Conservation (phyloP, 257 asterid genomes). For the Solanum microdontum region DNA sequence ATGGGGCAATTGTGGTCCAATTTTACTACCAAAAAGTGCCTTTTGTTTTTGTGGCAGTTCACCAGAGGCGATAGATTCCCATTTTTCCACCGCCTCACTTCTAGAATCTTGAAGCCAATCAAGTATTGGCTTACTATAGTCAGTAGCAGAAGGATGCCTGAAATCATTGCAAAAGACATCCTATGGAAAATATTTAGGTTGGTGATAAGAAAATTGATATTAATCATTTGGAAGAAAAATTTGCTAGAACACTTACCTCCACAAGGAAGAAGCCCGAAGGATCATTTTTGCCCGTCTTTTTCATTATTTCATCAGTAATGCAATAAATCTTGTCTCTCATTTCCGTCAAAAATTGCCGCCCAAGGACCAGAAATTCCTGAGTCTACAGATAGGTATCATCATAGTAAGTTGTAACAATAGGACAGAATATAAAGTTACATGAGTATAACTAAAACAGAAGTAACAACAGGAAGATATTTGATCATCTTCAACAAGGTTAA, state of each 20-base stretch:
- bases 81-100: constrained; percentile 65
- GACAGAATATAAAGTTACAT: background rate
- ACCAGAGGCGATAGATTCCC: constrained; percentile 68
- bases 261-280: constrained; percentile 88
- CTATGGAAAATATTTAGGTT: constrained; percentile 22
- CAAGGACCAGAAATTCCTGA: constrained; percentile 82
- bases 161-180: constrained; percentile 72
- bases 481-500: background rate
- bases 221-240: background rate
- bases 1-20: constrained; percentile 38
- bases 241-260: constrained; percentile 38
- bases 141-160: constrained; percentile 44
- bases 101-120: constrained; percentile 70
- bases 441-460: background rate
- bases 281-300: constrained; percentile 42
- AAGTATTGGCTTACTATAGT: constrained; percentile 69
- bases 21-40: constrained; percentile 35
- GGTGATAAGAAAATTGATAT: background rate
- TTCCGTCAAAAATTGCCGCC: constrained; percentile 76
- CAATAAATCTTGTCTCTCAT: constrained; percentile 74
- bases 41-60: constrained; percentile 65
- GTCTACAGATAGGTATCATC: constrained; percentile 28
- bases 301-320: constrained; percentile 72
- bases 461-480: background rate
- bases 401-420: constrained; percentile 4